A percentile compares a stretch with the other conserved stretches of the same genome.
Conservation (phyloP, 768 basidiomycete genomes). For the Melanogaster broomeanus region DNA sequence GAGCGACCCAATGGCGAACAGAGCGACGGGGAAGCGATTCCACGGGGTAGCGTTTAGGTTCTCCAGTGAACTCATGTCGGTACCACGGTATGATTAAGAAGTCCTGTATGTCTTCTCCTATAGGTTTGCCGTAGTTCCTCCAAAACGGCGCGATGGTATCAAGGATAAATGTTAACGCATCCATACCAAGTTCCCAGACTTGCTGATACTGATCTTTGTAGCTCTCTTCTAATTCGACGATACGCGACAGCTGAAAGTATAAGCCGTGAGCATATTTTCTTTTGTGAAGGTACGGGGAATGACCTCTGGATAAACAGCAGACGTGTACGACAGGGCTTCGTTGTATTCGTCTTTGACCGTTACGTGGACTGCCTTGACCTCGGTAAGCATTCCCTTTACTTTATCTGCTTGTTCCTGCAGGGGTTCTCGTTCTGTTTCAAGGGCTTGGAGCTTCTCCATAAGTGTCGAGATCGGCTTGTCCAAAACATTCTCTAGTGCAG, state of each 20-base stretch:
- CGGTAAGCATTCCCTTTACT: slow-evolving; percentile 48
- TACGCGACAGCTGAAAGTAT: slow-evolving; percentile 58
- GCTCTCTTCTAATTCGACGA: slow-evolving; percentile 73
- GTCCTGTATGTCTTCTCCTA: slow-evolving; percentile 76
- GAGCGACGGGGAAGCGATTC: slow-evolving; percentile 60
- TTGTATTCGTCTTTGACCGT: slow-evolving; percentile 68
- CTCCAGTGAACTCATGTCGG: slow-evolving; percentile 82
- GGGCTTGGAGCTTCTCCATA: slow-evolving; percentile 45
- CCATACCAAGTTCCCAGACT: slow-evolving; percentile 80
- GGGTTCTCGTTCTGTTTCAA: slow-evolving; percentile 48
- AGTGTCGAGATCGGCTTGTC: slow-evolving; percentile 56
- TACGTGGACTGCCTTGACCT: slow-evolving; percentile 56
- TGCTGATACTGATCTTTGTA: slow-evolving; percentile 81
- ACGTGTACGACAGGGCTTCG: slow-evolving; percentile 62
- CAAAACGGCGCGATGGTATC: slow-evolving; percentile 80
- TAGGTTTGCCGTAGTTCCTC: slow-evolving; percentile 80
- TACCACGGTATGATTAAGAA: slow-evolving; percentile 84
- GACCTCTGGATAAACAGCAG: slow-evolving; percentile 80
- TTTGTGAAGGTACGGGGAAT: slow-evolving; percentile 7
- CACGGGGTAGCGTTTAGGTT: slow-evolving; percentile 67
- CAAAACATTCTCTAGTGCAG: slow-evolving; percentile 43
- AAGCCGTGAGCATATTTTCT: slow-evolving; percentile 2
- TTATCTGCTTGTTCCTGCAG: slow-evolving; percentile 49
- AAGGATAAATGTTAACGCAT: slow-evolving; percentile 71
- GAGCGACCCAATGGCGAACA: slow-evolving; percentile 65